Evolutionary conservation across 2,329 filamentous ascomycete species (phyloP), one percentile per base, ranked within the genome.

Genomic region (Phialophora expanda): DNA sequence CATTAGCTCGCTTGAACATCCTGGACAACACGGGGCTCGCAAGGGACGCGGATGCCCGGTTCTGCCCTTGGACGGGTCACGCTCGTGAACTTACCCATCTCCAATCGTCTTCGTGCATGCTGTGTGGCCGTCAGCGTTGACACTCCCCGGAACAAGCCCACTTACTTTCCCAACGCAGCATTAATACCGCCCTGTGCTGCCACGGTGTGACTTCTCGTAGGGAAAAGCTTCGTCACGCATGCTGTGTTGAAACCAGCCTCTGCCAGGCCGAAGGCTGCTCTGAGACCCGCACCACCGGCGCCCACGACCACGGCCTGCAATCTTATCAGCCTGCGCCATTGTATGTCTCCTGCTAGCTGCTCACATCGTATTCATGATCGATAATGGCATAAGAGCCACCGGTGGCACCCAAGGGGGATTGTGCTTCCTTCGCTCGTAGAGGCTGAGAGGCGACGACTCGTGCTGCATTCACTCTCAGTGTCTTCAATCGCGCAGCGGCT

Each of bases 391-490:
- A 98, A 30, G 53, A 55, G 28, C 26, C 24, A 9, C 53, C 53
- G 82, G 97, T 95, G 80, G 85, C 89, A 80, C 89, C 91, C 75
- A 97, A 86, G 77, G 92, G 91, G 56, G 91, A 89, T 70, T 91
- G 91, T 34, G 93, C 93, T 84, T 97, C 93, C 84, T 96, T 97
- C 65, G 94, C 95, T 79, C 93, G 89, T 72, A 98, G 85, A 72
- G 92, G 91, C 73, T 89, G 87, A 80, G 90, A 94, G 74, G 90
- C 89, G 78, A 96, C 91, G 78, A 98, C 91, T 79, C 90, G 89
- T 76, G 92, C 91, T 93, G 74, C 12, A 17, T 51, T 64, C 69
- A 50, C 53, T n/a, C 14, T 54, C 22, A 53, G 22, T 34, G 48
- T 54, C 12, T 61, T 46, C 26, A 30, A 5, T 41, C 14, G 34